A percentile compares a stretch with the other conserved stretches of the same genome.
Evolutionary conservation across 495 filamentous ascomycete genomes (phyloP).

Genomic region (Aspergillus bridgeri): DNA sequence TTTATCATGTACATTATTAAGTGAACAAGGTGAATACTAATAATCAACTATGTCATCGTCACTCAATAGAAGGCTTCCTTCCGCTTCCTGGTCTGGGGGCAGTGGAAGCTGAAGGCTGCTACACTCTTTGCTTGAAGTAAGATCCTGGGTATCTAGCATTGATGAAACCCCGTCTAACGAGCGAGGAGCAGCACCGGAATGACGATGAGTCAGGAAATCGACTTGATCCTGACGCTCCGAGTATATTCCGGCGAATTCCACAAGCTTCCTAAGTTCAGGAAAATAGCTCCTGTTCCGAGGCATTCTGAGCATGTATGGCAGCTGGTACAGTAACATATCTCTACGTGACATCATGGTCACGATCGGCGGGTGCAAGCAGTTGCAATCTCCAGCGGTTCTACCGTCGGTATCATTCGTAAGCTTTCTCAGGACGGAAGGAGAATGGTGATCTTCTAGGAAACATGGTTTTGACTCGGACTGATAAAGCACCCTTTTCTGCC

Average conservation of each 20-base stretch:
- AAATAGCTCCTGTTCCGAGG: slow-evolving; percentile 46
- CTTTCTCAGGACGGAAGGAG: not conserved
- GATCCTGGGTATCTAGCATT: not conserved
- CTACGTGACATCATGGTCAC: slow-evolving; percentile 58
- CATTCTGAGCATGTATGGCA: slow-evolving; percentile 81
- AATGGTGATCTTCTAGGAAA: not conserved
- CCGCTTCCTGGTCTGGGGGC: slow-evolving; percentile 11
- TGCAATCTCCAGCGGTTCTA: slow-evolving; percentile 4
- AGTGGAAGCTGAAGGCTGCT: slow-evolving; percentile 14
- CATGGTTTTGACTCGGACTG: slow-evolving; percentile 25
- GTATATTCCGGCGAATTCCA: not conserved
- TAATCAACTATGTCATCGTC: slow-evolving; percentile 98
- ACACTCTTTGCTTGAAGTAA: slow-evolving; percentile 5
- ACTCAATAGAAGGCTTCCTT: slow-evolving; percentile 68
- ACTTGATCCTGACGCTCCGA: not conserved
- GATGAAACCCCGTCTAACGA: not conserved
- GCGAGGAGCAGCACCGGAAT: not conserved
- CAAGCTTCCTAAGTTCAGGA: slow-evolving; percentile 34
- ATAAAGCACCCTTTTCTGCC: slow-evolving; percentile 45
- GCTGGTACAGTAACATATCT: slow-evolving; percentile 75
- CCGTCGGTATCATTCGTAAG: slow-evolving; percentile 1
- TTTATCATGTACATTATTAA: too few species aligned
- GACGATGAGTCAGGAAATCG: not conserved
- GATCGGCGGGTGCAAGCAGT: slow-evolving; percentile 42
- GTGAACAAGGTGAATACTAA: slow-evolving; percentile 4